phyloP scores from a whole-genome alignment of 2,329 filamentous ascomycete genomes.

The Ophiostoma piceae region DNA sequence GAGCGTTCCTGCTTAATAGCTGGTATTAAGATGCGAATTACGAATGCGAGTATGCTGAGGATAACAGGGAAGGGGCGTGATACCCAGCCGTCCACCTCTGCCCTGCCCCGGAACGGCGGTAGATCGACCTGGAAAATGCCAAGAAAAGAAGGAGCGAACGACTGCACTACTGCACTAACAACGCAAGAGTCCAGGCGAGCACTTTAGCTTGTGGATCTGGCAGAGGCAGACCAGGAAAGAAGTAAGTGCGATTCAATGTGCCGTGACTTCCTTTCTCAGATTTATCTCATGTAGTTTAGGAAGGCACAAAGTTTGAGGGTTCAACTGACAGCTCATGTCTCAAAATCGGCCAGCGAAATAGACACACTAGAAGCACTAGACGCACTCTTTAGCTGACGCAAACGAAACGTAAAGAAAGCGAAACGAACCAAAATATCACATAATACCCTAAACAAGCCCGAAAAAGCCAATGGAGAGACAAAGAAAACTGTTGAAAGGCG shows the following conservation, averaged over 20 bases:
- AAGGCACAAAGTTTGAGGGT: neutral
- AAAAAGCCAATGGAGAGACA: neutral
- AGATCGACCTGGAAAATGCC: constrained; percentile 12
- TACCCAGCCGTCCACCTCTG: neutral
- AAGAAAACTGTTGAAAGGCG: neutral
- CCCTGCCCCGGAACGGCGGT: constrained; percentile 15
- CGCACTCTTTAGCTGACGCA: neutral
- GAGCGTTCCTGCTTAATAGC: neutral
- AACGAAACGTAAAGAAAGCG: neutral
- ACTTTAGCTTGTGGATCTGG: neutral
- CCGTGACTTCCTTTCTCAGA: neutral
- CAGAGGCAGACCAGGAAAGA: too few species aligned
- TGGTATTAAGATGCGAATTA: neutral
- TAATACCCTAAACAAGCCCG: neutral
- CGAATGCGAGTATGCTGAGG: neutral
- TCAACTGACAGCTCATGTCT: neutral
- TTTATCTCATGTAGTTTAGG: neutral
- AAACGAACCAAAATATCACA: neutral
- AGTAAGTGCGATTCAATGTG: neutral
- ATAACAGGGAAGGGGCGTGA: neutral
- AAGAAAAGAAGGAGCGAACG: constrained; percentile 10
- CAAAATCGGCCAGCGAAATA: neutral
- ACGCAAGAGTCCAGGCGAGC: neutral
- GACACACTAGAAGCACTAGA: neutral
- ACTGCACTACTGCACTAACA: constrained; percentile 6